Evolutionary conservation across 2,329 filamentous ascomycete genomes (phyloP), one percentile per base, ranked within the genome.

Genomic region (Trichophyton equinum): DNA sequence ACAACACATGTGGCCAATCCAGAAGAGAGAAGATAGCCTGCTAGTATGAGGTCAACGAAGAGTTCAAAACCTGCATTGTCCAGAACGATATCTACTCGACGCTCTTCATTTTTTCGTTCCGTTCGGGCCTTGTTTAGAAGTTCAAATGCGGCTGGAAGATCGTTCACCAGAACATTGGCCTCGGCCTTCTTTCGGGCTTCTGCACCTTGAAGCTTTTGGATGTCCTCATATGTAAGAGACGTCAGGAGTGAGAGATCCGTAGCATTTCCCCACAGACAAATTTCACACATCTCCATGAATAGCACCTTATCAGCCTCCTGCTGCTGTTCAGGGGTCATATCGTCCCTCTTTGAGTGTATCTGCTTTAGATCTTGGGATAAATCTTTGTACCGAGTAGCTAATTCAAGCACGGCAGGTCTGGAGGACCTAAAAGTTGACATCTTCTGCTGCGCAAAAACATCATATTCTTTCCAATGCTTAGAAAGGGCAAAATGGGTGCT

Each of bases 1-100:
- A 97, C 85, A 13, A 99, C 81, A 25, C 85, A 84, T 0, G 91
- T 96, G 0, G 94, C 94, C 4, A 99, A 83, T 0, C 87, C 89
- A 0, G 90, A 81, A 0, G 89, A 85, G 5, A 99, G 80, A 13
- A 99, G 80, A 71, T 95, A 99, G 0, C 91, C 92, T 0, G 90
- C 91, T 1, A 99, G 81, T 61, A 97, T 85, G 8, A 99, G 81
- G 70, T 99, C 94, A 65, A 97, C 94, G 70, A 91, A 99, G 11
- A 99, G 82, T 78, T 99, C 94, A 70, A 99, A 99, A 4, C 94
- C 94, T 20, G 94, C 90, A 68, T 99, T 99, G 73, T 99, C 94
- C 4, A 99, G 86, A 1, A 99, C 88, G 65, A 99, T 92, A 69
- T 99, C 94, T 1, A 99, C 87, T 15, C 89, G 82, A 42, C 91